Evolutionary conservation across 2,329 filamentous ascomycete species (phyloP).

Genomic region (Ophiostoma pallidulum): DNA sequence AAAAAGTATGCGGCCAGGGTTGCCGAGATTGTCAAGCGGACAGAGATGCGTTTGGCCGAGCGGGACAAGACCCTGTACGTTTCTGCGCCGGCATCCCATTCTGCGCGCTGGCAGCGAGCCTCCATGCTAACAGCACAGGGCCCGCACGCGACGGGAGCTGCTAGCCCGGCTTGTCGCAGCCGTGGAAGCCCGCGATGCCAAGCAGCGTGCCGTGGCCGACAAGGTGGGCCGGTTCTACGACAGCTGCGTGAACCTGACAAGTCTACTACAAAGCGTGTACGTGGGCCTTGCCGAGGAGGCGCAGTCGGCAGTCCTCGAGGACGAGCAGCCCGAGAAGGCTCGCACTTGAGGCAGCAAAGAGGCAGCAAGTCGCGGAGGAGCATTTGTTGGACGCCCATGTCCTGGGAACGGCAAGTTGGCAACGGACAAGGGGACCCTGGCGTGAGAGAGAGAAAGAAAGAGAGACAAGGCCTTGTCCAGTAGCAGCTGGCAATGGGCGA

Average conservation of each 20-base stretch:
- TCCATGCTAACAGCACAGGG: constrained; percentile 1
- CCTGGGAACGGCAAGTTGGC: too few relatives aligned
- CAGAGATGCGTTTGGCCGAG: constrained; percentile 15
- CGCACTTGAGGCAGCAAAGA: neutral
- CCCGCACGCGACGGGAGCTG: constrained; percentile 9
- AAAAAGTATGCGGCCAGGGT: constrained; percentile 14
- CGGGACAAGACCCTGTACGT: constrained; percentile 6
- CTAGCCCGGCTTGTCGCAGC: constrained; percentile 16
- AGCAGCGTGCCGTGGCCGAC: constrained; percentile 17
- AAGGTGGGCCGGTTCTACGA: constrained; percentile 17
- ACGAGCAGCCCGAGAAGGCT: neutral
- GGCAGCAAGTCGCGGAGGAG: too few relatives aligned
- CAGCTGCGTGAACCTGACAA: constrained; percentile 15
- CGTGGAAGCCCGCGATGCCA: constrained; percentile 16
- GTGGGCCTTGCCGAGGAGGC: constrained; percentile 17
- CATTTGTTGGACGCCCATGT: too few relatives aligned
- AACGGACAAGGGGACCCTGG: too few relatives aligned
- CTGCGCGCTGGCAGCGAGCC: too few relatives aligned
- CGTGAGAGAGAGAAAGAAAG: too few relatives aligned
- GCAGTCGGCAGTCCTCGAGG: neutral
- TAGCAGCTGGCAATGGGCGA: too few relatives aligned
- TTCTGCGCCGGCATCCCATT: too few relatives aligned
- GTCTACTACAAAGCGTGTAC: constrained; percentile 17
- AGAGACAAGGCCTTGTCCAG: too few relatives aligned
- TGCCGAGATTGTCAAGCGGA: constrained; percentile 16